Base-by-base conservation (phyloP, 1,284 basidiomycete genomes). In the Athelia sp. region DNA sequence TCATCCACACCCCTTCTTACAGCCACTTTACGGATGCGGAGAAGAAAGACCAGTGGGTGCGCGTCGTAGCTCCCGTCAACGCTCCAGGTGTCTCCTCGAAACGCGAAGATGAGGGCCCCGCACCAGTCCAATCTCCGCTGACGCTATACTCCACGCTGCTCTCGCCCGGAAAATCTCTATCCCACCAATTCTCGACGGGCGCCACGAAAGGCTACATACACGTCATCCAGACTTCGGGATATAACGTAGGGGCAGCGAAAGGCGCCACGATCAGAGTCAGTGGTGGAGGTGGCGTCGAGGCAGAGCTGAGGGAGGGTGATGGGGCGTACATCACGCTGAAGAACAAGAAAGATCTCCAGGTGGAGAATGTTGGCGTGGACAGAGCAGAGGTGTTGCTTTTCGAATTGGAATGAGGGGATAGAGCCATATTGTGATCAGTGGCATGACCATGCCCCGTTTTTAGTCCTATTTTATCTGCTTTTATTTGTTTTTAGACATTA, bases 11-110 rank as follows among this genome's bases (percentile, higher is more conserved):
- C 26, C 26, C 26, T n/a, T 13, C 4, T 29, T 29, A 6, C 46
- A 77, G 81, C n/a, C 78, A 89, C 64, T 93, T 93, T 62, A 70
- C 81, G 15, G 90, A 94, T 60, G 83, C 73, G n/a, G 81, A 90
- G 60, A 96, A 95, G 73, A 73, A 67, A 54, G 80, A 92, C 62
- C 78, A 74, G 40, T 81, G 86, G 67, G 79, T 70, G 1, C 71
- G 73, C 31, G 69, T 93, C 29, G 90, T 94, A 22, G 91, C 88
- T 0, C 89, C 90, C 0, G 70, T 79, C 11, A 70, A 66, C 11
- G 65, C 75, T 0, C 62, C 75, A 2, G 83, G 76, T 1, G 86
- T 92, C 1, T 60, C 65, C 9, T 68, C 74, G 32, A 69, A 74
- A 42, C 76, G 92, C 48, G 89, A 93, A 53, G 82, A 71, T 1